Base-by-base conservation (phyloP, 306 rosid species). In the Ceratonia siliqua region DNA sequence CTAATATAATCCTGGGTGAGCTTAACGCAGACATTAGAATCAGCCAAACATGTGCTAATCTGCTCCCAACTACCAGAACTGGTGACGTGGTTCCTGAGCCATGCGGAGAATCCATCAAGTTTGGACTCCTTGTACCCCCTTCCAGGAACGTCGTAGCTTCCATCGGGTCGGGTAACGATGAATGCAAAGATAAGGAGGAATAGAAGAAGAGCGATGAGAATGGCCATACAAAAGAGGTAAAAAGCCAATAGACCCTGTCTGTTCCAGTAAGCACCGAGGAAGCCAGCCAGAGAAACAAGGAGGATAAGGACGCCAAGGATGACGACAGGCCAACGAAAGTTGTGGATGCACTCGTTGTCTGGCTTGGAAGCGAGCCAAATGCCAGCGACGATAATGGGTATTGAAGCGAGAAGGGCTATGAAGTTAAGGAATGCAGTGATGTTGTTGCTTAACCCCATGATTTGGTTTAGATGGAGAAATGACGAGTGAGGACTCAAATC, bases 321-420 rank as follows among this genome's bases (percentile, higher is more conserved):
- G 46, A 90, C 77, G 1, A 94, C 80, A 2, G 95, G 96, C 95
- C 96, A 94, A 1, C 96, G 94, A 83, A 91, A 81, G 2, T 82
- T 75, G 76, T 72, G 84, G 80, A 86, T 81, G 80, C 98, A 94
- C 78, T 83, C 86, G 85, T 91, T 88, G 88, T 86, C 96, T 1
- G 96, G 88, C 59, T 91, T 94, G 0, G 94, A 88, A 22, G 98
- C 97, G 0, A 94, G 82, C 98, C 98, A 94, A n/a, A 88, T 88
- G 30, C 97, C 98, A 1, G 97, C 78, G 7, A 83, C 95, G 36
- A 94, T 92, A 0, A 90, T 89, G 66, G 93, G 95, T 3, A 94
- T 81, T 66, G 99, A 83, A 21, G 92, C 83, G 15, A 94, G 33
- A 39, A 87, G 52, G 3, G 96, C 97, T 55, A 86, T 68, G 82